Conservation (phyloP, 2,329 filamentous ascomycete species). For the Helotiales sp. region DNA sequence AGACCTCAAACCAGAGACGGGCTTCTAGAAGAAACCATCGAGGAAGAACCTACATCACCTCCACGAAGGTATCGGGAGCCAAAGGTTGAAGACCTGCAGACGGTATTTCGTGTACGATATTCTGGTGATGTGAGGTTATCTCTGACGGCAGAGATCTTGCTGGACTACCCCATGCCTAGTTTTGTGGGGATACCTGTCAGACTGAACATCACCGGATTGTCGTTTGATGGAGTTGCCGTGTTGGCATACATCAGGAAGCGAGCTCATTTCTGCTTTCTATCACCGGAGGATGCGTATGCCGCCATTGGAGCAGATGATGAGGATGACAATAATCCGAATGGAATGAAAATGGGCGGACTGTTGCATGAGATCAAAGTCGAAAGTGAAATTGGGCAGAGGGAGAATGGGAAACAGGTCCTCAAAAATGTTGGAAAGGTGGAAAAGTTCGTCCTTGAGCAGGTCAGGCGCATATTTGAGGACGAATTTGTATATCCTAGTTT, state of each 20-base stretch:
- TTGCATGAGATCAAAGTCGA: slow-evolving; percentile 94
- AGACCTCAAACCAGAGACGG: slow-evolving; percentile 63
- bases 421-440: slow-evolving; percentile 99
- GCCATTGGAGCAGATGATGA: slow-evolving; percentile 53
- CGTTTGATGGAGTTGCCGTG: slow-evolving; percentile 93
- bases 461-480: slow-evolving; percentile 95
- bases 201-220: slow-evolving; percentile 91
- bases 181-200: slow-evolving; percentile 96
- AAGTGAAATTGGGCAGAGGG: slow-evolving; percentile 94
- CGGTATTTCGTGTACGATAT: slow-evolving; percentile 90
- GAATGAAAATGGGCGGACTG: slow-evolving; percentile 69
- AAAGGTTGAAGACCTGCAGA: slow-evolving; percentile 85
- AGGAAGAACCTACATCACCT: slow-evolving; percentile 45
- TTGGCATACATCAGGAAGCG: slow-evolving; percentile 87
- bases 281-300: slow-evolving; percentile 85
- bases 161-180: slow-evolving; percentile 98
- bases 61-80: slow-evolving; percentile 69
- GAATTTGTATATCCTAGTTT: slow-evolving; percentile 98
- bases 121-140: slow-evolving; percentile 85
- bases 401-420: slow-evolving; percentile 89
- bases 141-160: slow-evolving; percentile 90
- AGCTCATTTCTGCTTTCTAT: slow-evolving; percentile 93
- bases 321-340: slow-evolving; percentile 35
- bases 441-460: slow-evolving; percentile 94
- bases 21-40: slow-evolving; percentile 39